Base-by-base conservation (phyloP, 345 rosid species). In the Dovyalis caffra region DNA sequence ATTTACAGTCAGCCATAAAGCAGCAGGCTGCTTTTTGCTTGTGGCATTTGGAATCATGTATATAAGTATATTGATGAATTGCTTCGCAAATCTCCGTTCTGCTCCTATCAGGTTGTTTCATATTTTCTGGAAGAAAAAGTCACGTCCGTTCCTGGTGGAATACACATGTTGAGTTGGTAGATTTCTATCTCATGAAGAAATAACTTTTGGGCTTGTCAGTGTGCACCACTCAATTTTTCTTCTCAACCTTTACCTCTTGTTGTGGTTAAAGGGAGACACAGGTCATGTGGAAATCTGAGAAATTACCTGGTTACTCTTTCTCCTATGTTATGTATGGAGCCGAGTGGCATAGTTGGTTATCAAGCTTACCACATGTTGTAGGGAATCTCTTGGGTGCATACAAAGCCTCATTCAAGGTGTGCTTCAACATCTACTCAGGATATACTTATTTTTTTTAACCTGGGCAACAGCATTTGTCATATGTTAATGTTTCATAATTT, bases 321-420 rank as follows among this genome's bases (percentile, higher is more conserved):
- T 56, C 47, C 5, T 5, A 34, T n/a, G 35, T 4, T 43, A 18
- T 43, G 47, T 5, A 43, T 14, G 45, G 18, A 62, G 57, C 35
- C 47, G 51, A 28, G 8, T 25, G 8, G 26, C 53, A 32, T n/a
- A 47, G 12, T 15, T 37, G 23, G 63, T 45, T n/a, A 20, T 8
- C 32, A 45, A 64, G 73, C 45, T 73, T 4, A 28, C 26, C 21
- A 1, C 32, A 2, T 60, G 53, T 45, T 18, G 66, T 53, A 20
- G 68, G 51, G 40, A 26, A 62, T n/a, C 62, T 63, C 69, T 74
- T 68, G n/a, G 43, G 37, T 6, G 61, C 43, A 70, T 51, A 70
- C 31, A 34, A 43, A 57, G 68, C 31, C 49, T 35, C 56, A 29
- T 79, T 64, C 37, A 35, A 57, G 10, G 40, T 23, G 25, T 45